A percentile compares a stretch with the other conserved stretches of the same genome.
phyloP scores from a whole-genome alignment of 257 asterid species.

The Petunia axillaris region DNA sequence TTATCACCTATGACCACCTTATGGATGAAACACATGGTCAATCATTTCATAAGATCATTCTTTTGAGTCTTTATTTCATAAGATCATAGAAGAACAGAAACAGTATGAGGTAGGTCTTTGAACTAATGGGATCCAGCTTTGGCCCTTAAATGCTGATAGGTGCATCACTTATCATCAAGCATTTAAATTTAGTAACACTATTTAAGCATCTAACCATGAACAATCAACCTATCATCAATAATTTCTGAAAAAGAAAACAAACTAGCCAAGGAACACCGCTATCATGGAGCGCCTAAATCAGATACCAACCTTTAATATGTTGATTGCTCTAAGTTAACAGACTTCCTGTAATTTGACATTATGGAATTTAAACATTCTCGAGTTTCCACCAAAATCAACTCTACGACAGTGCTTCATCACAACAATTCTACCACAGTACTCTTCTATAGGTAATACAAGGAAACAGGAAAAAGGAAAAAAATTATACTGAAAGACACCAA shows the following conservation, averaged over 20 bases:
- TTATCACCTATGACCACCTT: slow-evolving; percentile 17
- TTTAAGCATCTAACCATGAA: background rate
- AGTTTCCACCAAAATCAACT: slow-evolving; percentile 8
- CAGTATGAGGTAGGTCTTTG: background rate
- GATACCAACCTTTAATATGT: slow-evolving; percentile 8
- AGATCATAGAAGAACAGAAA: background rate
- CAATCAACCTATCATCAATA: background rate
- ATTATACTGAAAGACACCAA: background rate
- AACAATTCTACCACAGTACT: background rate
- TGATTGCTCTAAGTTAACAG: slow-evolving; percentile 4
- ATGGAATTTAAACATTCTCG: slow-evolving; percentile 3
- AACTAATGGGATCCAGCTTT: slow-evolving; percentile 14
- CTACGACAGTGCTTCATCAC: slow-evolving; percentile 4
- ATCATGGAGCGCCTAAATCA: background rate
- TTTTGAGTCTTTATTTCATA: background rate
- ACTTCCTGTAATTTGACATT: slow-evolving; percentile 8
- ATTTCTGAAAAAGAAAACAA: slow-evolving; percentile 4
- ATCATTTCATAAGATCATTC: background rate
- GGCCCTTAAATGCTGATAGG: background rate
- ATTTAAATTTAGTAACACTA: slow-evolving; percentile 1
- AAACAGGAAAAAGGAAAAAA: background rate
- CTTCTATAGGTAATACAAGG: background rate
- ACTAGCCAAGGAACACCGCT: background rate
- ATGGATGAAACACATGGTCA: background rate
- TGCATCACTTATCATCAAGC: slow-evolving; percentile 12